Evolutionary conservation across 2,329 filamentous ascomycete species (phyloP), one percentile per base, ranked within the genome.

Genomic region (Pseudocercospora musae): DNA sequence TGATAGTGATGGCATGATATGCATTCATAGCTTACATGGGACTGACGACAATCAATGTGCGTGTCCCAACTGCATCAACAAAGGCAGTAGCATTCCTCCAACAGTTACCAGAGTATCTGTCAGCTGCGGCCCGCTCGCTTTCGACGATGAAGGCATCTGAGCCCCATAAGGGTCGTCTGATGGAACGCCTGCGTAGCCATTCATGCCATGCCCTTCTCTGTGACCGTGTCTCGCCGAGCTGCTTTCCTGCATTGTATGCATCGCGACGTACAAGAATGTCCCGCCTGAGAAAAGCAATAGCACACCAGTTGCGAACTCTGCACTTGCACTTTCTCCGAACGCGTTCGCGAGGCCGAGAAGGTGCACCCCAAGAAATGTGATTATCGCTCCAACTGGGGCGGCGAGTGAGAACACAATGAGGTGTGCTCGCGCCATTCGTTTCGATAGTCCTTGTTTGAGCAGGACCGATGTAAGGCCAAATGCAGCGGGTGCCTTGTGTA

Each of bases 241-340:
- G 21, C 88, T 85, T 72, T 96, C 93, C 74, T 96, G 91, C 92
- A 98, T 96, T 0, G 93, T 92, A 74, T 99, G 95, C 93, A 98
- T 97, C 0, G 95, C 95, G 48, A 99, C 95, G 73, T 98, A 97
- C 89, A 99, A 78, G 74, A 99, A 99, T 0, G 95, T 99, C 15
- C 95, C 95, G 0, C 90, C 95, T 0, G 92, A 96, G 74, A 99
- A 99, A n/a, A 98, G 80, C 8, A 99, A 80, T 48, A 98, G 80
- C 82, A 96, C 91, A 23, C 95, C 95, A 0, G 94, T 98, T 81
- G 91, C 93, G 87, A 92, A 97, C 70, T 88, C 86, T 60, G 90
- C 87, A 20, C 82, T 81, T 53, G 67, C 61, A 31, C 86, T 84
- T 57, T 88, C 85, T 58, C 81, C 82, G 44, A 81, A 78, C 2